Evolutionary conservation across 306 rosid genomes (phyloP).

Genomic region (Gastrolobium villosum): DNA sequence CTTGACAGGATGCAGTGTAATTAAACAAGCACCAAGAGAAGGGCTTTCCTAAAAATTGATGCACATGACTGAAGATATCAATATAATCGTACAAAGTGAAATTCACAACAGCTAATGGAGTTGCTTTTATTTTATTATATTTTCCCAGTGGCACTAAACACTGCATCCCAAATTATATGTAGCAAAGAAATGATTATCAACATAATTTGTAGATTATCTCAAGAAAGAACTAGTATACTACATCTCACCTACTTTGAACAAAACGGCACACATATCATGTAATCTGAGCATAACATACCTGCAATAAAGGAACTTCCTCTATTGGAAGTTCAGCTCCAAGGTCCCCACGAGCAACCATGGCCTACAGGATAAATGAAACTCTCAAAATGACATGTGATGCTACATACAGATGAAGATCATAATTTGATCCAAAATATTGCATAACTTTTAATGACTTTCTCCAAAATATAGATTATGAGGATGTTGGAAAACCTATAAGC

Average conservation of each 20-base stretch:
- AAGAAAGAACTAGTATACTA: constrained; percentile 20
- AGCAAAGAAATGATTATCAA: constrained; percentile 16
- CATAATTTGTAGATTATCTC: constrained; percentile 36
- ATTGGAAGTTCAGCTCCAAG: constrained; percentile 99
- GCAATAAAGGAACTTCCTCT: constrained; percentile 96
- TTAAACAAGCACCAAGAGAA: constrained; percentile 40
- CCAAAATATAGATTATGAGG: constrained; percentile 21
- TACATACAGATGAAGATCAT: constrained; percentile 29
- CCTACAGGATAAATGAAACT: constrained; percentile 62
- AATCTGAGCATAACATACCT: constrained; percentile 59
- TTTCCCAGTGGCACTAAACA: constrained; percentile 10
- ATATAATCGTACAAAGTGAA: constrained; percentile 21
- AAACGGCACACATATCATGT: constrained; percentile 30
- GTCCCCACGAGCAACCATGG: constrained; percentile 99
- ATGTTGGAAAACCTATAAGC: constrained; percentile 28
- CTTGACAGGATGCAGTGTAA: constrained; percentile 4
- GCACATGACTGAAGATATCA: constrained; percentile 21
- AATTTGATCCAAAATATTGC: constrained; percentile 26
- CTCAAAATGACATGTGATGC: constrained; percentile 36
- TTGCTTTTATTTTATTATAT: constrained; percentile 31
- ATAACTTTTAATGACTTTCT: constrained; percentile 11
- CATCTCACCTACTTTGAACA: constrained; percentile 24
- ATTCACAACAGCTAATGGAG: constrained; percentile 14
- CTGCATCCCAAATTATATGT: constrained; percentile 29
- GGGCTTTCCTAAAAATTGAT: constrained; percentile 38